Percentiles rank a stretch among this genome's conserved stretches.
Evolutionary conservation across 23 red algal genomes (phyloP).

Genomic region (Gracilaria domingensis): DNA sequence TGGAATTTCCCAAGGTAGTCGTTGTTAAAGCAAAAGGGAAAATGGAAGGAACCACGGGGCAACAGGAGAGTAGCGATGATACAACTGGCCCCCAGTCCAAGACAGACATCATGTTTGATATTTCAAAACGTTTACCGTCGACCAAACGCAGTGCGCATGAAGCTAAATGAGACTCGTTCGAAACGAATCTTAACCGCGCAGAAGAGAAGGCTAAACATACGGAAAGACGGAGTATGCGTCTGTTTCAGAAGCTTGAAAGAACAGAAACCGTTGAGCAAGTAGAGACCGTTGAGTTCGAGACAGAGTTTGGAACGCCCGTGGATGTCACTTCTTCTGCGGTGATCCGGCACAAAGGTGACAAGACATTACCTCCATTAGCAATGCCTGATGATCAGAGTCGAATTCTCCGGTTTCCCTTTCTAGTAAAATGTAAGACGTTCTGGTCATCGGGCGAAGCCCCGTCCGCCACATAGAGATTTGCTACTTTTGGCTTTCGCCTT

Average conservation of each 20-base stretch:
- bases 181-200: conserved; percentile 27
- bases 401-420: conserved; percentile 57
- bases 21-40: conserved; percentile 3
- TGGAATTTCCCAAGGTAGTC: background rate
- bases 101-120: conserved; percentile 45
- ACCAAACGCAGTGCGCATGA: conserved; percentile 8
- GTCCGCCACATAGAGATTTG: conserved; percentile 4
- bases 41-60: background rate
- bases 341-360: conserved; percentile 60
- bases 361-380: conserved; percentile 45
- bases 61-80: background rate
- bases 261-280: conserved; percentile 60
- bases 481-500: background rate
- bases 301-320: conserved; percentile 39
- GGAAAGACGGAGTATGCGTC: conserved; percentile 56
- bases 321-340: conserved; percentile 19
- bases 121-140: conserved; percentile 20
- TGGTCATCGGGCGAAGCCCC: conserved; percentile 50
- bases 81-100: background rate
- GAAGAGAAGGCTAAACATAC: conserved; percentile 46
- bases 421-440: conserved; percentile 25
- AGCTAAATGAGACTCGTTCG: conserved; percentile 41
- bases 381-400: conserved; percentile 47
- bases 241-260: conserved; percentile 62
- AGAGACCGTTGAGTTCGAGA: conserved; percentile 63